These are phyloP conservation scores for Trichoderma atroviride DNA, from an alignment of 2,329 filamentous ascomycete genomes.

Conservation along the genomic window DNA sequence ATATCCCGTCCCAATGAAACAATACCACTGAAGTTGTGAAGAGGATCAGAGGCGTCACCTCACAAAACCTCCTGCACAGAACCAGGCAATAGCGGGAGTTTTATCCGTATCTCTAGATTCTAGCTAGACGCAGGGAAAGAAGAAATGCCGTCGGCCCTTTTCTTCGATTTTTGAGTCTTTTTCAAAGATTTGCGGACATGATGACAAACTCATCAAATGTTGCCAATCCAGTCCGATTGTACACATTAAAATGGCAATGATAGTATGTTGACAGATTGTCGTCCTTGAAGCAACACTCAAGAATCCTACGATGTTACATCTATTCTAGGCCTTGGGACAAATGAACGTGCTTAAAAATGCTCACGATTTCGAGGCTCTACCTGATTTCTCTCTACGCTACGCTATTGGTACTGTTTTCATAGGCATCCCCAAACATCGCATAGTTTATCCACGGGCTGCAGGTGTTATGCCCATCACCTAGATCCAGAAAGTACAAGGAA, in stretches of 20 bases:
- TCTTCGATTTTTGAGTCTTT: neutral
- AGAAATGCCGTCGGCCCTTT: neutral
- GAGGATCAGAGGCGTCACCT: neutral
- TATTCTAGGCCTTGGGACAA: too few relatives aligned
- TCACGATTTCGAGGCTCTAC: too few relatives aligned
- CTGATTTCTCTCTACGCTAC: too few relatives aligned
- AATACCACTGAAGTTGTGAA: neutral
- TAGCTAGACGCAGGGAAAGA: neutral
- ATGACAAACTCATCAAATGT: neutral
- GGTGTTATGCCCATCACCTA: too few relatives aligned
- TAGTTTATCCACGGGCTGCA: too few relatives aligned
- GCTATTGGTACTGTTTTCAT: too few relatives aligned
- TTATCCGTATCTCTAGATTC: neutral
- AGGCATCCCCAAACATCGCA: too few relatives aligned
- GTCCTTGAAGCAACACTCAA: too few relatives aligned
- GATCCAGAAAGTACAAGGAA: too few relatives aligned
- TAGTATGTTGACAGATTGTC: too few relatives aligned
- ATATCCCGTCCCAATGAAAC: neutral
- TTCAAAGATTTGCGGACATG: neutral
- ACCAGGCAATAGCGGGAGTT: neutral
- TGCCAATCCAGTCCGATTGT: neutral
- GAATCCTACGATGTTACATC: too few relatives aligned
- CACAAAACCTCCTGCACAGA: neutral
- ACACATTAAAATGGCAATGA: neutral
- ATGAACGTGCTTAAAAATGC: too few relatives aligned